Conservation (phyloP, 176 grass and related monocot species). For the Eragrostis nindensis region DNA sequence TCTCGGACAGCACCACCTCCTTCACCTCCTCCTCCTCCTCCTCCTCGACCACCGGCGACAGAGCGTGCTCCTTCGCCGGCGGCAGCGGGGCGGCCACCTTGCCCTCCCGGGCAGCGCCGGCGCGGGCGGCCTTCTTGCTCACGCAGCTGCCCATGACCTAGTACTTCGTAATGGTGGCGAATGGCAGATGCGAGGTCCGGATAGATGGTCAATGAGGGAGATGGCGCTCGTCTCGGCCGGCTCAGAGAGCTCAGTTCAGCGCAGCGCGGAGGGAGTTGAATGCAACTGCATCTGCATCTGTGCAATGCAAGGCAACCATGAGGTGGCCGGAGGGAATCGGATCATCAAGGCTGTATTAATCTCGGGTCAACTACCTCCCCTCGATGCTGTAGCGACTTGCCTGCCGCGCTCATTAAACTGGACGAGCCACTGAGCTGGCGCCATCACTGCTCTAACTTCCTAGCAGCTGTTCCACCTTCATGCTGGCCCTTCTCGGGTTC, state of each 20-base stretch:
- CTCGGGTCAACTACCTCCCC: constrained; percentile 39
- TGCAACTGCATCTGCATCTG: constrained; percentile 10
- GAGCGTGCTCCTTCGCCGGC: constrained; percentile 27
- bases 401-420: constrained; percentile 39
- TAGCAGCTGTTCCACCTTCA: neutral
- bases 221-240: too few relatives aligned
- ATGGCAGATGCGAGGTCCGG: neutral
- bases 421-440: constrained; percentile 40
- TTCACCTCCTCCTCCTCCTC: constrained; percentile 63
- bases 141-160: constrained; percentile 59
- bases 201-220: constrained; percentile 19
- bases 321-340: constrained; percentile 13
- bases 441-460: constrained; percentile 48
- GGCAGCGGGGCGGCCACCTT: constrained; percentile 12
- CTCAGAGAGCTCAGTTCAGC: neutral
- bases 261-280: neutral
- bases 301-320: neutral
- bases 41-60: constrained; percentile 32
- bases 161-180: neutral
- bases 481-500: neutral
- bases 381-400: neutral
- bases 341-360: constrained; percentile 30
- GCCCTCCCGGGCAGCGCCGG: neutral
- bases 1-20: constrained; percentile 68
- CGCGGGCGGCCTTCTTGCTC: constrained; percentile 59